These are phyloP conservation scores for Tylopilus orsonianus DNA, from an alignment of 1,284 basidiomycete genomes.

Conservation along the genomic window DNA sequence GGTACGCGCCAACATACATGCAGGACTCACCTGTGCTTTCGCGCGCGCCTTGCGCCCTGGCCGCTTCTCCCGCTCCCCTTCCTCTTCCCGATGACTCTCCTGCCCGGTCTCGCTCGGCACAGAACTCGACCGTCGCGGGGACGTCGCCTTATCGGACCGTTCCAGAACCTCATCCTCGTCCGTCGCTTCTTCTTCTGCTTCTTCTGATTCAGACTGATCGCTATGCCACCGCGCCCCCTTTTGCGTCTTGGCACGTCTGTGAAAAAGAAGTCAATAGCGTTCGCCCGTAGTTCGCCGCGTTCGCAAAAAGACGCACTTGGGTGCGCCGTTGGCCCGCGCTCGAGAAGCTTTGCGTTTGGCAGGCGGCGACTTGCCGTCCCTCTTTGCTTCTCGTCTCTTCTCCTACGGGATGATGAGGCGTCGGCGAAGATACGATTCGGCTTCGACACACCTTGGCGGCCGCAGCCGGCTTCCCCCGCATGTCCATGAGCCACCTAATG, in stretches of 20 bases:
- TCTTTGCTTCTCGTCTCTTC: constrained; percentile 35
- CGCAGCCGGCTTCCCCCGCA: constrained; percentile 21
- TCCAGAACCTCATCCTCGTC: constrained; percentile 29
- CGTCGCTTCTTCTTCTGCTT: constrained; percentile 33
- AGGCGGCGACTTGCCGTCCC: constrained; percentile 36
- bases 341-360: constrained; percentile 44
- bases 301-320: constrained; percentile 39
- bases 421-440: background rate
- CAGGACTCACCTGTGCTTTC: constrained; percentile 41
- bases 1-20: background rate
- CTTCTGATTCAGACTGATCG: constrained; percentile 37
- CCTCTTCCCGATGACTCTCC: constrained; percentile 34
- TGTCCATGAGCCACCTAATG: constrained; percentile 51
- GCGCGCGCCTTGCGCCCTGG: constrained; percentile 43
- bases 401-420: constrained; percentile 22
- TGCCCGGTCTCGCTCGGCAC: constrained; percentile 26
- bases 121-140: constrained; percentile 30
- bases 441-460: constrained; percentile 21
- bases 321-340: constrained; percentile 38
- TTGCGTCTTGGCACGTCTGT: constrained; percentile 34
- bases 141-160: constrained; percentile 30
- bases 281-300: too few species aligned
- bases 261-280: constrained; percentile 16
- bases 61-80: constrained; percentile 31
- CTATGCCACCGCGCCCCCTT: constrained; percentile 35